These are phyloP conservation scores for Xerocomus minutiporus DNA, from an alignment of 1,284 basidiomycete genomes.

Conservation along the genomic window DNA sequence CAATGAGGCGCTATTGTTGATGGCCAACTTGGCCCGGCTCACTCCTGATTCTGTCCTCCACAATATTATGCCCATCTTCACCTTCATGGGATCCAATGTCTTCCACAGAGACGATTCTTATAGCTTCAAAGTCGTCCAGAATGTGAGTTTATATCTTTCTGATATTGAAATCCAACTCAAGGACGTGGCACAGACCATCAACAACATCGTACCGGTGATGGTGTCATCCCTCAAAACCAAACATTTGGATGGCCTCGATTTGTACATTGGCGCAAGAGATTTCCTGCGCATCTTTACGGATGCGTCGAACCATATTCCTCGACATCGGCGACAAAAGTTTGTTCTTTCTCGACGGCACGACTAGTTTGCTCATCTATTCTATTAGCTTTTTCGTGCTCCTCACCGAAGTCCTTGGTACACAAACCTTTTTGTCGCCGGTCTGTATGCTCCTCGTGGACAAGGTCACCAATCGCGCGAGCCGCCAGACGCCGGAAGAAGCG, in stretches of 20 bases:
- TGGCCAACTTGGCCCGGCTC: conserved; percentile 80
- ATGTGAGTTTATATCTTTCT: conserved; percentile 42
- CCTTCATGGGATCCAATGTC: conserved; percentile 96
- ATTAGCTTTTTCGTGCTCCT: conserved; percentile 87
- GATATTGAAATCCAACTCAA: conserved; percentile 2
- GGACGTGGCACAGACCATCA: conserved; percentile 65
- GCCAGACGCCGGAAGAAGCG: conserved; percentile 62
- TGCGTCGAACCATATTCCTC: conserved; percentile 81
- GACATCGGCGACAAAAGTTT: conserved; percentile 80
- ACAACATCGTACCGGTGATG: conserved; percentile 92
- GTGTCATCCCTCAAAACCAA: conserved; percentile 65
- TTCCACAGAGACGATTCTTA: conserved; percentile 96
- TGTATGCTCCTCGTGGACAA: conserved; percentile 87
- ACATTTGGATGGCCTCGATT: conserved; percentile 49
- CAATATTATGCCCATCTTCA: conserved; percentile 98
- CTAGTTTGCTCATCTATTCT: conserved; percentile 8
- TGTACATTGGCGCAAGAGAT: conserved; percentile 64
- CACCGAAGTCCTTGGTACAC: conserved; percentile 78
- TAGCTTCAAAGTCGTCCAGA: conserved; percentile 92
- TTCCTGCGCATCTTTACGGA: conserved; percentile 88
- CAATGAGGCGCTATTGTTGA: conserved; percentile 88
- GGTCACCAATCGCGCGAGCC: conserved; percentile 62
- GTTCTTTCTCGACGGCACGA: conserved; percentile 25
- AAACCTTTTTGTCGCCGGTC: conserved; percentile 81
- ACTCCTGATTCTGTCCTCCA: conserved; percentile 89